Base-by-base conservation (phyloP, 2,329 filamentous ascomycete species). In the Sclerotinia spermophila region DNA sequence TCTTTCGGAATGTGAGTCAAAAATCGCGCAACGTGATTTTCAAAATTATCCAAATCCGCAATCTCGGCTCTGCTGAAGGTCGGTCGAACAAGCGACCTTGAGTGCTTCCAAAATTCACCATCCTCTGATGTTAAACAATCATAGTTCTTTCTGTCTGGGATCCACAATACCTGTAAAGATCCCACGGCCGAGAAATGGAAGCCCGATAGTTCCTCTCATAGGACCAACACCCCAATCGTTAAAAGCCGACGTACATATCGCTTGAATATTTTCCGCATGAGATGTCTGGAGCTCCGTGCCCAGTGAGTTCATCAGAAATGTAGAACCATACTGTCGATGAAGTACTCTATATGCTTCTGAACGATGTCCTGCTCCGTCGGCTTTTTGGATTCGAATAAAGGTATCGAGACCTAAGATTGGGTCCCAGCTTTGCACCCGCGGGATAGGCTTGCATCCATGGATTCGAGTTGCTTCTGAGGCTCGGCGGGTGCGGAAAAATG, bases 231-330 rank as follows among this genome's bases (percentile, higher is more conserved):
- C 82, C 72, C 84, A 89, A 71, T 86, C 83, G 68, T 83, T 79
- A 76, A 88, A 88, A 68, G 86, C 82, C 42, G 83, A 82, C 0
- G 86, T 84, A 21, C 89, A 80, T 10, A 87, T 77, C 0, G 85
- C 81, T 76, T 88, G 87, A 71, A 89, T 78, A 71, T 88, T 87
- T 68, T 84, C 82, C 2, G 85, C 84, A 40, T 89, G 86, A 51
- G 80, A 78, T 0, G 85, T 87, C 5, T 53, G 35, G 3, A 67
- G 21, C 6, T 35, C 35, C 2, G 21, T 38, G 7, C 64, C 45
- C n/a, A 67, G 13, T 15, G 27, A 53, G 30, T 21, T 44, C 6
- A 55, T 30, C 51, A 55, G 21, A 13, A 55, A 53, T 4, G 62
- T 66, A 5, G 13, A 33, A 5, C 62, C 62, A 33, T 66, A 55